Percentiles rank a stretch among this genome's conserved stretches.
These are phyloP conservation scores for Suhomyces coccinellae DNA, from an alignment of 1,139 yeast genomes.

Conservation along the genomic window DNA sequence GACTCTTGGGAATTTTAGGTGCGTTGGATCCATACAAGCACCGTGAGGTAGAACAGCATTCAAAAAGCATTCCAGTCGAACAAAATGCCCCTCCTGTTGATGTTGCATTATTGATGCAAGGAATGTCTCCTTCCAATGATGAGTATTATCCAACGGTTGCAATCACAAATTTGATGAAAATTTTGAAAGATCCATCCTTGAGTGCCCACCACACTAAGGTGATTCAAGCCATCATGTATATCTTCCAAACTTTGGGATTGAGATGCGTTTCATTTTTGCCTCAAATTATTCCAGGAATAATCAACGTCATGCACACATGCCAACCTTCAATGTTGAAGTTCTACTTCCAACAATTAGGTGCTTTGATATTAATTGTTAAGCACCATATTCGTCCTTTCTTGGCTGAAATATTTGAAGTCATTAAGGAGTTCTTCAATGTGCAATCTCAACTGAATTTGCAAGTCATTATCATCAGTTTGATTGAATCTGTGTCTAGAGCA, in stretches of 20 bases:
- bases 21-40: constrained; percentile 96
- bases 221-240: constrained; percentile 87
- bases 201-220: constrained; percentile 87
- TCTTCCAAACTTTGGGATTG: constrained; percentile 83
- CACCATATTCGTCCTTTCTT: constrained; percentile 87
- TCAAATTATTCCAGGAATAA: constrained; percentile 84
- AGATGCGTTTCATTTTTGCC: constrained; percentile 85
- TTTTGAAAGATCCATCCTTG: constrained; percentile 80
- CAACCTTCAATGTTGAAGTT: constrained; percentile 82
- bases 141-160: constrained; percentile 97
- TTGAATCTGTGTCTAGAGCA: constrained; percentile 83
- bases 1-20: constrained; percentile 88
- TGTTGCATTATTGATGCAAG: constrained; percentile 85
- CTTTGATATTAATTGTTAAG: constrained; percentile 77
- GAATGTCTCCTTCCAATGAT: constrained; percentile 90
- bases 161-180: constrained; percentile 76
- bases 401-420: constrained; percentile 71
- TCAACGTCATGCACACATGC: constrained; percentile 81
- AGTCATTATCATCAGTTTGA: constrained; percentile 73
- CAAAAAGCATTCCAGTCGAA: constrained; percentile 63
- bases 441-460: constrained; percentile 62
- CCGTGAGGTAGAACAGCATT: constrained; percentile 81
- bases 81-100: constrained; percentile 90
- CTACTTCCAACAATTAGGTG: constrained; percentile 85
- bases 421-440: constrained; percentile 68